Evolutionary conservation across 2,329 filamentous ascomycete species (phyloP).

Genomic region (Cercospora berteroae): DNA sequence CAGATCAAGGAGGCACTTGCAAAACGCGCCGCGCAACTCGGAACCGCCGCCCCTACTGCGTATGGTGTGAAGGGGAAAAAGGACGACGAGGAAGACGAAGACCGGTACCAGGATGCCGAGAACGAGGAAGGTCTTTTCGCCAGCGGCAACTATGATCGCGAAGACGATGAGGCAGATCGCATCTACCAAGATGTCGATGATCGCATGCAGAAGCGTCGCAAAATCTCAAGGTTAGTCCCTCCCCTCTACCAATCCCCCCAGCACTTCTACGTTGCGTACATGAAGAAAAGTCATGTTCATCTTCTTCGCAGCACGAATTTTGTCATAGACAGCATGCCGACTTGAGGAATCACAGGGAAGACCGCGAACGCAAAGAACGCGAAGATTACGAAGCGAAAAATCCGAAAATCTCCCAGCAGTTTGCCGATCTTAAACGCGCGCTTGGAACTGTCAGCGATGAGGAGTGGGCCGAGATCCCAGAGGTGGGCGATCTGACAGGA

Average conservation of each 20-base stretch:
- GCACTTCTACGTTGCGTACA: constrained; percentile 16
- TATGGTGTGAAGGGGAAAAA: constrained; percentile 69
- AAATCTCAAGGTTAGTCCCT: constrained; percentile 74
- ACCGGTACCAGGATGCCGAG: constrained; percentile 90
- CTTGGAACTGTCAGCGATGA: constrained; percentile 87
- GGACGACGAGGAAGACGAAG: constrained; percentile 72
- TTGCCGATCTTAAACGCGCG: constrained; percentile 90
- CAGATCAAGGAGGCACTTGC: constrained; percentile 97
- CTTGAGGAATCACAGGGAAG: constrained; percentile 75
- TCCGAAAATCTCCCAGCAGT: constrained; percentile 96
- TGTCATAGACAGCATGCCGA: constrained; percentile 74
- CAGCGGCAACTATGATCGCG: constrained; percentile 91
- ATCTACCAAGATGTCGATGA: constrained; percentile 96
- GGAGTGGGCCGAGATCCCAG: constrained; percentile 92
- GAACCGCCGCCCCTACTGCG: constrained; percentile 66
- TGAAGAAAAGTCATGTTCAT: constrained; percentile 35
- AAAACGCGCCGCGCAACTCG: constrained; percentile 83
- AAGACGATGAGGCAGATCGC: constrained; percentile 94
- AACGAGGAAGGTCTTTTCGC: constrained; percentile 96
- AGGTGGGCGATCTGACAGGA: constrained; percentile 93
- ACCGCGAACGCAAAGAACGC: constrained; percentile 82
- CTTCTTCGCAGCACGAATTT: constrained; percentile 46
- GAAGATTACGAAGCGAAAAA: constrained; percentile 97
- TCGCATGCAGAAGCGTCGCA: constrained; percentile 89
- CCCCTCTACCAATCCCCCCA: constrained; percentile 22